Percentiles rank a stretch among this genome's conserved stretches.
These are phyloP conservation scores for Pseudocercospora cruenta DNA, from an alignment of 2,329 filamentous ascomycete species.

Conservation along the genomic window DNA sequence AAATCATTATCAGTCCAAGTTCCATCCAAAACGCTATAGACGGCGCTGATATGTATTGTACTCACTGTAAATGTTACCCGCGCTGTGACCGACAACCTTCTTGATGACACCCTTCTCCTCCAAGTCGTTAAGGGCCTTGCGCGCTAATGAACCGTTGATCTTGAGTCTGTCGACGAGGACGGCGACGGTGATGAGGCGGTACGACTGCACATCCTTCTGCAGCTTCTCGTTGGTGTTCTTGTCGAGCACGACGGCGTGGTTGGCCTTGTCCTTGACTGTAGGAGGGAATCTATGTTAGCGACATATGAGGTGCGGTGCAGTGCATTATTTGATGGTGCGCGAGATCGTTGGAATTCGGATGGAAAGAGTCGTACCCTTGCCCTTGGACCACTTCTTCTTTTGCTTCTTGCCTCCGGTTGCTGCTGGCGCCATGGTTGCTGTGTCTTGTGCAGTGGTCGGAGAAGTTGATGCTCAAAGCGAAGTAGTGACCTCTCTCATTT, in stretches of 20 bases:
- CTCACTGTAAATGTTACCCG: constrained; percentile 97
- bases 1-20: constrained; percentile 41
- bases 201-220: constrained; percentile 99
- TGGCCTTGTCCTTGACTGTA: constrained; percentile 99
- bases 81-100: constrained; percentile 94
- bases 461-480: neutral
- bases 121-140: constrained; percentile 84
- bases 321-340: constrained; percentile 14
- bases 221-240: constrained; percentile 97
- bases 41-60: constrained; percentile 66
- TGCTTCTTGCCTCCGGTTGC: constrained; percentile 74
- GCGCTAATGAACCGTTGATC: constrained; percentile 98
- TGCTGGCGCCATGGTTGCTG: constrained; percentile 40
- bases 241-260: constrained; percentile 98
- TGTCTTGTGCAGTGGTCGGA: constrained; percentile 17
- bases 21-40: constrained; percentile 94
- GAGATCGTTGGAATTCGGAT: constrained; percentile 8
- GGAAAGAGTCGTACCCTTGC: constrained; percentile 42
- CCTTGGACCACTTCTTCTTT: constrained; percentile 79
- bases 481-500: neutral
- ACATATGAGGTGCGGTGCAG: constrained; percentile 9
- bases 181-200: constrained; percentile 98
- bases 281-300: constrained; percentile 31
- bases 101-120: constrained; percentile 99
- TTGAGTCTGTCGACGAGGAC: constrained; percentile 99